phyloP scores from a whole-genome alignment of 306 rosid genomes.

The Cicer pinnatifidum region DNA sequence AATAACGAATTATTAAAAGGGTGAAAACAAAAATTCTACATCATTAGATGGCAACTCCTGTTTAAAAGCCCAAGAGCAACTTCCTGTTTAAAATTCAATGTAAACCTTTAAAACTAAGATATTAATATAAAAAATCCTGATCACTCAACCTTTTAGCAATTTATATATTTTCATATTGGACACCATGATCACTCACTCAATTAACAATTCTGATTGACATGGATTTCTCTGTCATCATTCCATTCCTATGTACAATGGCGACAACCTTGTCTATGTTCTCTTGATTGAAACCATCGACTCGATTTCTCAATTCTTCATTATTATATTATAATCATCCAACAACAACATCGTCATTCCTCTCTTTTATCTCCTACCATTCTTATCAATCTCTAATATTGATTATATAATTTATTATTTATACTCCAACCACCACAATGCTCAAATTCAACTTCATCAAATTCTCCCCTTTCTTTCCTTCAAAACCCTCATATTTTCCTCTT shows the following conservation, averaged over 20 bases:
- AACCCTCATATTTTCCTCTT: constrained; percentile 36
- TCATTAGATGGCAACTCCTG: too few relatives aligned
- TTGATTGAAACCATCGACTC: background rate
- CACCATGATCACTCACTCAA: background rate
- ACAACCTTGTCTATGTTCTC: background rate
- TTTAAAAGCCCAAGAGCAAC: too few relatives aligned
- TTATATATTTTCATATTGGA: too few relatives aligned
- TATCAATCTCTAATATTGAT: background rate
- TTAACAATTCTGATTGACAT: background rate
- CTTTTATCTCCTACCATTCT: constrained; percentile 5
- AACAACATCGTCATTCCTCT: constrained; percentile 18
- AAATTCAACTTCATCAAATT: constrained; percentile 41
- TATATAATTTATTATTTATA: background rate
- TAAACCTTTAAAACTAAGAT: too few relatives aligned
- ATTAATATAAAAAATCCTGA: too few relatives aligned
- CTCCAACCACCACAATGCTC: constrained; percentile 40
- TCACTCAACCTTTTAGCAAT: too few relatives aligned
- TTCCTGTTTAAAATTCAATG: too few relatives aligned
- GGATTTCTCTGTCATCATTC: background rate
- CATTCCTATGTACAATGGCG: background rate
- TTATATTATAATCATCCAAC: background rate
- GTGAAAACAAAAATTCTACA: too few relatives aligned
- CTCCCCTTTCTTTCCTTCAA: constrained; percentile 40
- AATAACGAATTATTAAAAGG: too few relatives aligned
- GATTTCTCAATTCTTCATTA: background rate